Evolutionary conservation across 1,284 basidiomycete genomes (phyloP), one percentile per base, ranked within the genome.

Genomic region (Rhodotorula sp.): DNA sequence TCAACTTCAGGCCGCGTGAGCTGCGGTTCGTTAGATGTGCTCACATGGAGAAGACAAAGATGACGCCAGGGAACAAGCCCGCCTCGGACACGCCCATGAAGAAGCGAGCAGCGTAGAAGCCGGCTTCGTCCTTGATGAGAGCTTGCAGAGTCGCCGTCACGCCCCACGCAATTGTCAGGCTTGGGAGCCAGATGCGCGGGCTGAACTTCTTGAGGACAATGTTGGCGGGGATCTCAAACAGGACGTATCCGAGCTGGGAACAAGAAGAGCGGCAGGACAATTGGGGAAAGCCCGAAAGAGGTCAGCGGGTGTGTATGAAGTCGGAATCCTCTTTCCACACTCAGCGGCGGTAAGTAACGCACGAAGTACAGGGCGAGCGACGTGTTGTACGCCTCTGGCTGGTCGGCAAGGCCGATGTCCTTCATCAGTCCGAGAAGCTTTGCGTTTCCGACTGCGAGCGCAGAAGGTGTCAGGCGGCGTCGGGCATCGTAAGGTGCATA

Each of bases 111-210:
- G 84, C 86, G 68, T 87, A 86, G 34, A 89, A 81, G 1, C 86
- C 85, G 0, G 85, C 83, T 74, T 86, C 85, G 71, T 87, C 86
- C 7, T 80, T 85, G 56, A 88, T n/a, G 9, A 90, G 81, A 13
- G 87, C 88, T 80, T 88, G 88, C 55, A 83, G 82, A 42, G 88
- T 82, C 41, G 86, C 86, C n/a, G 86, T 85, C 42, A 88, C 83
- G 7, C 88, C 88, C 87, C 87, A 89, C 0, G 82, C 72, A 5
- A 89, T 80, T 5, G 87, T 87, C 34, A 88, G 78, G 2, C 84
- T 84, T 1, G 88, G 87, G 8, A 89, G 81, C 88, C 87, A 88
- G 19, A 87, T 52, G 74, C 84, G 84, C 13, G 87, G 88, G 52
- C 53, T 53, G 42, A 62, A 54, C 42, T 62, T 53, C 41, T 53